Evolutionary conservation across 805 yeast genomes (phyloP), one percentile per base, ranked within the genome.

Genomic region (Ogataea methylovora): DNA sequence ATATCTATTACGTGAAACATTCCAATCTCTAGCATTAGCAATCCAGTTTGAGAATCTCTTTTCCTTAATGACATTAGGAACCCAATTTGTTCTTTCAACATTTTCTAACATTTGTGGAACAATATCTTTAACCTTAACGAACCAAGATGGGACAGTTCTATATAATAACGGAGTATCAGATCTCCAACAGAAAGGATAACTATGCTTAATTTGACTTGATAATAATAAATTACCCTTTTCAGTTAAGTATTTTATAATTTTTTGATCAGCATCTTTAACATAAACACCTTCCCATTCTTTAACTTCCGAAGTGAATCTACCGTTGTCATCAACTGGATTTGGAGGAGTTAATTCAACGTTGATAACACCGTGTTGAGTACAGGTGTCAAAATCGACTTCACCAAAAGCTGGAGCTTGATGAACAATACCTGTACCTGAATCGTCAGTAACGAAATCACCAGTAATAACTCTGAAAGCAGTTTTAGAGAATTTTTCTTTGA

Each of bases 141-240:
- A 92, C 99, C 99, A 92, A 23, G 97, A 90, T 33, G 99, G 98
- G 46, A 92, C 97, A 25, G 96, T 80, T 67, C 95, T 79, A 70
- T 92, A 92, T 46, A 92, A 62, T 58, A 92, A 76, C 35, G 99
- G 99, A 21, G 99, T 92, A 58, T 92, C 98, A 3, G 97, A 90
- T 75, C 99, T 83, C 99, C 99, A 92, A 69, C 99, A 92, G 82
- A 92, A 92, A 52, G 99, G 98, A 63, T 92, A 92, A 61, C 94
- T 82, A 72, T 92, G 99, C 65, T 79, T 79, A 46, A 88, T 71
- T 69, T 92, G 97, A 28, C 85, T 67, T 38, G 79, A 81, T 28
- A 77, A 73, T 44, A 92, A 67, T 24, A 92, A 47, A 45, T 80
- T 73, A 33, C 95, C 97, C 26, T 68, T 60, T 34, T 76, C 84